Evolutionary conservation across 352 stramenopile species (phyloP), one percentile per base, ranked within the genome.

Genomic region (Phytophthora agathidicida): DNA sequence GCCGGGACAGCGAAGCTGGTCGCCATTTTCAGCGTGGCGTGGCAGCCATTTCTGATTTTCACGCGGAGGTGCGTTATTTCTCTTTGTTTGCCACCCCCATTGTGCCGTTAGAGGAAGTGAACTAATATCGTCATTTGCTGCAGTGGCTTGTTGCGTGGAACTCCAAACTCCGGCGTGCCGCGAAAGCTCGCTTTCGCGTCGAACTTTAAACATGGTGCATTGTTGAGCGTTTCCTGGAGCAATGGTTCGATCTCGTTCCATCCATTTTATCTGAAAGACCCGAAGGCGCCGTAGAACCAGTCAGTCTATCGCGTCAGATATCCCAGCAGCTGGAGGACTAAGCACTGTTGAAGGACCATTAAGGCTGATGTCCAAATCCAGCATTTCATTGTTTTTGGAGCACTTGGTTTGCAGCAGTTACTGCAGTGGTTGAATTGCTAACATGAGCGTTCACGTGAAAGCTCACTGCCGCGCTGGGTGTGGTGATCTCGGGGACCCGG

Each of bases 231-330:
- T 48, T 75, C 69, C 7, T 93, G 84, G 84, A 91, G 81, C 66
- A 88, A 72, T n/a, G 84, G 84, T 0, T 58, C 91, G 35, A 73
- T 93, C 49, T 86, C 80, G 8, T 93, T 93, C 55, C 71, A 91
- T 52, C 84, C 84, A 19, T 93, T 93, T 58, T 91, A 91, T 68
- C 81, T 88, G 57, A 51, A 86, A 50, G 65, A 77, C 10, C 66
- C 65, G n/a, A 70, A 60, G 43, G 48, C 61, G 19, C 24, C 30
- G 42, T 75, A 70, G 51, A 31, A 30, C 47, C 24, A 14, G 23
- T 37, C 27, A 35, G 33, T 39, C 5, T 17, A 36, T 47, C 28
- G 37, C 8, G 1, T 20, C 27, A 71, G 31, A 51, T 23, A 46
- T 27, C 39, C 24, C 14, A 46, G 42, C 49, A 33, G 13, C 20